These are phyloP conservation scores for Penicillium capsulatum DNA, from an alignment of 2,329 filamentous ascomycete species.

Conservation along the genomic window DNA sequence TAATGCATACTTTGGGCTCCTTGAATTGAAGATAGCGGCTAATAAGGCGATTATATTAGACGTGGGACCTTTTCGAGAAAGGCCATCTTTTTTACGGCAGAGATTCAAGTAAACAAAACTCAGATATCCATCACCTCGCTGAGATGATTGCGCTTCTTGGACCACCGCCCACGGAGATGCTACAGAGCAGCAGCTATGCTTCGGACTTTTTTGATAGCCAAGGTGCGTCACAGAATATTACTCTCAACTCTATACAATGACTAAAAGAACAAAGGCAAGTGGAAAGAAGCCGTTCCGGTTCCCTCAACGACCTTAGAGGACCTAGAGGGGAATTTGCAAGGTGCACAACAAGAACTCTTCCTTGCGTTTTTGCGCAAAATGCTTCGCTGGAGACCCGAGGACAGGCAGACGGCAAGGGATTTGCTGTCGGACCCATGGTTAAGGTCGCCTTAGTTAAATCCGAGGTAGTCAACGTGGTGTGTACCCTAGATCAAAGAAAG, in stretches of 20 bases:
- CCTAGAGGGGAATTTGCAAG: constrained; percentile 13
- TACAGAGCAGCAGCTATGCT: constrained; percentile 29
- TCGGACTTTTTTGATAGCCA: constrained; percentile 16
- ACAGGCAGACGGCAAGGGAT: constrained; percentile 16
- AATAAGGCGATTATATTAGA: constrained; percentile 11
- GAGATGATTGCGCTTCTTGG: constrained; percentile 41
- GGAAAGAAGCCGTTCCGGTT: constrained; percentile 11
- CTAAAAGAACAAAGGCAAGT: constrained; percentile 12
- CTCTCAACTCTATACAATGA: constrained; percentile 3
- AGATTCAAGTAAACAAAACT: constrained; percentile 10
- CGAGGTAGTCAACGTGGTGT: too few relatives aligned
- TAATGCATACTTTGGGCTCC: background rate
- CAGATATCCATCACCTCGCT: constrained; percentile 27
- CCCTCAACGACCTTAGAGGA: constrained; percentile 14
- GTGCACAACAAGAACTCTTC: constrained; percentile 10
- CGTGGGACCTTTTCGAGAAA: constrained; percentile 24
- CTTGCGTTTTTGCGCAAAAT: constrained; percentile 21
- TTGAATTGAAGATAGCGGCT: background rate
- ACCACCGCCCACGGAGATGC: constrained; percentile 32
- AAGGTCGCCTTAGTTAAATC: constrained; percentile 10
- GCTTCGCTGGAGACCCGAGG: constrained; percentile 18
- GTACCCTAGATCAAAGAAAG: too few relatives aligned
- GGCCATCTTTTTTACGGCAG: constrained; percentile 19
- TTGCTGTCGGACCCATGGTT: constrained; percentile 20
- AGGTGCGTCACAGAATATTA: constrained; percentile 6